Base-by-base conservation (phyloP, 2,329 filamentous ascomycete genomes). In the Thermoascus crustaceus region DNA sequence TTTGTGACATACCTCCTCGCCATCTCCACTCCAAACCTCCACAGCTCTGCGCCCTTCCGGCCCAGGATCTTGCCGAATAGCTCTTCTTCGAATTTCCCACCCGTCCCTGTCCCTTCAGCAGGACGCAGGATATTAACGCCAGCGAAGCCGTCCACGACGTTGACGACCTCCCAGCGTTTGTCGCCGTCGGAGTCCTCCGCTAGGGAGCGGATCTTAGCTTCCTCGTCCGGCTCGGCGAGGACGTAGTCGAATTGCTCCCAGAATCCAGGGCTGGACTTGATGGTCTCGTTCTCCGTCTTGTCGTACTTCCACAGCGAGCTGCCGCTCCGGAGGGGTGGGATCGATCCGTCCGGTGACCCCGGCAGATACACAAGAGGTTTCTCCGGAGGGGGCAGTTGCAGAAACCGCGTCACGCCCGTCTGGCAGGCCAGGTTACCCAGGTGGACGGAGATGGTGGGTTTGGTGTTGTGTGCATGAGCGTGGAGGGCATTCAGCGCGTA, bases 381-480 rank as follows among this genome's bases (percentile, higher is more conserved):
- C 22, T 47, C 31, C 10, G 51, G 44, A 20, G 39, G 34, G 3
- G 58, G 52, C 14, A 57, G 47, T 48, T 75, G 67, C 6, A 76
- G 58, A 48, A 80, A 80, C 1, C 72, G 67, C 0, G 76, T 79
- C 9, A 79, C 68, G 30, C 76, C 76, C 2, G 76, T 78, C 49
- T 80, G 77, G 37, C 74, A 78, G 2, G 75, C 71, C 16, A 80
- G 64, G 34, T 78, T 80, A 39, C 75, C 75, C 39, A 78, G 60
- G 48, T 78, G 68, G 5, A 79, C 68, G 11, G 48, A 49, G 7
- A 64, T 47, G 14, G 41, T 35, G 5, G 50, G 40, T 29, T 57
- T 48, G 1, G 55, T 46, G 26, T 39, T 42, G 20, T 52, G 33
- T 10, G 52, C 50, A 33, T 57, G 50, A 4, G 25, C 25, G 32